Percentiles rank a stretch among this genome's conserved stretches.
phyloP scores from a whole-genome alignment of 306 rosid species.

The Rosa chinensis region DNA sequence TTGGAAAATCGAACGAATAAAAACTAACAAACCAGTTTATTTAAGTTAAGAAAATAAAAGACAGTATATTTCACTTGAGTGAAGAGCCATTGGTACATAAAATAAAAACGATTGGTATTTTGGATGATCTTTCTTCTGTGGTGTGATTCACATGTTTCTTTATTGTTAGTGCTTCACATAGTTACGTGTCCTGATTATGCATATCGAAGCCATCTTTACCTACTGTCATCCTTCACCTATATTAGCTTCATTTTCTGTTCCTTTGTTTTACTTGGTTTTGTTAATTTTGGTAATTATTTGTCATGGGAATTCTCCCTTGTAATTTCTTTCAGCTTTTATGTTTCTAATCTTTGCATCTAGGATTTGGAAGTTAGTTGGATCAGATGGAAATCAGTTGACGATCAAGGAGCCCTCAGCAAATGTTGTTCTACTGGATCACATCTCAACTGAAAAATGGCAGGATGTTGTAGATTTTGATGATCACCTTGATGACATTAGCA shows the following conservation, averaged over 20 bases:
- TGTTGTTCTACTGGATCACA: slow-evolving; percentile 71
- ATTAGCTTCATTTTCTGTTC: neutral
- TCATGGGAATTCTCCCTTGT: neutral
- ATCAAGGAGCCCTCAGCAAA: slow-evolving; percentile 84
- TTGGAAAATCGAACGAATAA: neutral
- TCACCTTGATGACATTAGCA: slow-evolving; percentile 94
- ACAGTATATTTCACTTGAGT: neutral
- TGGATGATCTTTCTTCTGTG: neutral
- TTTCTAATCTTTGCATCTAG: slow-evolving; percentile 39
- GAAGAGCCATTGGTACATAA: neutral
- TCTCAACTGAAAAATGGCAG: slow-evolving; percentile 75
- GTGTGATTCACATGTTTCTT: neutral
- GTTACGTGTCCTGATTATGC: slow-evolving; percentile 3
- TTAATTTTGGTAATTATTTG: neutral
- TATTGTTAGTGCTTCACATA: neutral
- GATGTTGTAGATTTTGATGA: slow-evolving; percentile 86
- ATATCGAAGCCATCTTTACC: neutral
- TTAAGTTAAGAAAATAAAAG: neutral
- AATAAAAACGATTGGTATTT: neutral
- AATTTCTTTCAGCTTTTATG: neutral
- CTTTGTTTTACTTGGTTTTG: neutral
- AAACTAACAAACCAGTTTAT: neutral
- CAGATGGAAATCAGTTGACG: slow-evolving; percentile 59
- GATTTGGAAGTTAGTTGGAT: slow-evolving; percentile 76
- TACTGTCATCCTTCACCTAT: neutral